Base-by-base conservation (phyloP, 2,329 filamentous ascomycete genomes). In the Graphilbum fragrans region DNA sequence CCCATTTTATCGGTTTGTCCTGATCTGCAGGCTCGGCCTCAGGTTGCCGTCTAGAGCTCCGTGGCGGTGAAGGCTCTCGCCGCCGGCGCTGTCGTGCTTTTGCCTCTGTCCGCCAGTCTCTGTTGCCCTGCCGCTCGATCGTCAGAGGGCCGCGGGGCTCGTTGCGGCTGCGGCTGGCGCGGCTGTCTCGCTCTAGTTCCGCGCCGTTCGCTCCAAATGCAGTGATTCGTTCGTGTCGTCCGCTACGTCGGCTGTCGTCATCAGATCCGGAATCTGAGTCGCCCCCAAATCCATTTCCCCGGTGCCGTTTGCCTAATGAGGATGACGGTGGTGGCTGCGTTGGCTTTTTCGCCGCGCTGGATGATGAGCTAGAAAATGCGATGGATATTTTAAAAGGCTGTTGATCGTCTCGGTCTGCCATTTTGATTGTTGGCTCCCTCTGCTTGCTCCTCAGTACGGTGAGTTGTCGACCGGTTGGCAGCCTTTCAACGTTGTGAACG, bases 241-340 rank as follows among this genome's bases (percentile, higher is more conserved):
- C 51, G 17, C 43, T 38, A 5, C 21, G 33, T 10, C 45, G 42
- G 6, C 47, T 45, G 16, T 57, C 55, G 25, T 55, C 56, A 3
- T 47, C 51, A 4, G 45, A 45, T 20, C 66, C 67, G 37, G 62
- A 67, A 45, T 60, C 66, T 33, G 62, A 66, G 46, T 58, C 60
- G 43, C 59, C 57, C 38, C 58, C 58, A 12, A 69, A 56, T 18
- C 63, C 63, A 19, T 39, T 41, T 45, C 61, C 17, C 45, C 69
- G 62, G 35, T 61, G 55, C 17, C 69, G 65, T 51, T 74, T 74
- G 45, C 70, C 70, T 14, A 74, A 55, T 4, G 58, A 51, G 4
- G 67, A 67, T 0, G 65, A 53, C 4, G 64, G 64, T 16, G 58
- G 53, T 9, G 57, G 50, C 16, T 57, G 59, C 18, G 52, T 46